These are phyloP conservation scores for Sparassis latifolia DNA, from an alignment of 1,284 basidiomycete species.

Conservation along the genomic window DNA sequence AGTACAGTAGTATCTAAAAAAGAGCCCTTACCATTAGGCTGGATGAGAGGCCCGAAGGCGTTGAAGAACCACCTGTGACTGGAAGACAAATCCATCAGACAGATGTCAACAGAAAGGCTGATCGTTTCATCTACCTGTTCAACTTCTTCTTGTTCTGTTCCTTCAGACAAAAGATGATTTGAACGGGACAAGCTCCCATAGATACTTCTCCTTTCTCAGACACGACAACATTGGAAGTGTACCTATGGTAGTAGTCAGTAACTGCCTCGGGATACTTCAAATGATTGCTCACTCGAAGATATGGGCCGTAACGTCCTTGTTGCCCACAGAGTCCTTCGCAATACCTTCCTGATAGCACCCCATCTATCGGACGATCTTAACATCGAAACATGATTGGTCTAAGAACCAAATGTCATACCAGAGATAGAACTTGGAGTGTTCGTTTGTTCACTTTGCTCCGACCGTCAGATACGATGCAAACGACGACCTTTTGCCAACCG, in stretches of 20 bases:
- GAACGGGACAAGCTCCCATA: slow-evolving; percentile 79
- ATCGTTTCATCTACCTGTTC: slow-evolving; percentile 35
- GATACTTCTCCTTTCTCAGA: slow-evolving; percentile 84
- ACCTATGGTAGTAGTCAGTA: slow-evolving; percentile 35
- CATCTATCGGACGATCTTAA: slow-evolving; percentile 48
- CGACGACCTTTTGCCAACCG: slow-evolving; percentile 94
- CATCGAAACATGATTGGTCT: slow-evolving; percentile 2
- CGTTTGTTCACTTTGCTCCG: slow-evolving; percentile 87
- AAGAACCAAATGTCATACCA: slow-evolving; percentile 36
- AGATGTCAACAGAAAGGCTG: not conserved
- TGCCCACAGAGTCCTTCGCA: slow-evolving; percentile 87
- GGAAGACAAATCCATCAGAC: slow-evolving; percentile 1
- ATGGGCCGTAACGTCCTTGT: slow-evolving; percentile 91
- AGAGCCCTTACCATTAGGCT: slow-evolving; percentile 58
- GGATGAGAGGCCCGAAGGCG: slow-evolving; percentile 84
- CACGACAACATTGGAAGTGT: slow-evolving; percentile 75
- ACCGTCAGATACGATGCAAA: slow-evolving; percentile 89
- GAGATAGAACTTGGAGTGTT: slow-evolving; percentile 74
- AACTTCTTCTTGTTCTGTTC: slow-evolving; percentile 96
- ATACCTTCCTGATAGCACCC: slow-evolving; percentile 96
- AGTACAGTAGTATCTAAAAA: not conserved
- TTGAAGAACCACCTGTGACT: slow-evolving; percentile 98
- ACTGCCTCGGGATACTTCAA: not conserved
- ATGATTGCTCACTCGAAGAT: slow-evolving; percentile 71
- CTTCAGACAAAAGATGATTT: slow-evolving; percentile 90